Evolutionary conservation across 768 basidiomycete species (phyloP).

Genomic region (Bullera alba): DNA sequence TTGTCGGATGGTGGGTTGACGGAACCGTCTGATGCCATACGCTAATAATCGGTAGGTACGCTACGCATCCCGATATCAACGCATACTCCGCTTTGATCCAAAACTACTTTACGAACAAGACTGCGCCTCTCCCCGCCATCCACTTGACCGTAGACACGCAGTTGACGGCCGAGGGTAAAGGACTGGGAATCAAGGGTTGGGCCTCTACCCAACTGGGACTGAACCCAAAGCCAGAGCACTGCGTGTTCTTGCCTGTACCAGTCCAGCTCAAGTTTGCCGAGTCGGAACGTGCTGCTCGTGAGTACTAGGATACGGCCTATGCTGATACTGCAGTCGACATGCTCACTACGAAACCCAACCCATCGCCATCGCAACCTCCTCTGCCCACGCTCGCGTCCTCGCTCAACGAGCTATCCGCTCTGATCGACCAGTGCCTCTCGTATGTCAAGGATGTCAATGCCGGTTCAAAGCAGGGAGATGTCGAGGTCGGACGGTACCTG

Average conservation of each 20-base stretch:
- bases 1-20: constrained; percentile 83
- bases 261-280: constrained; percentile 75
- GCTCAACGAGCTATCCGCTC: constrained; percentile 60
- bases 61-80: constrained; percentile 82
- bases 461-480: constrained; percentile 71
- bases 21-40: neutral
- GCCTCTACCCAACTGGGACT: constrained; percentile 84
- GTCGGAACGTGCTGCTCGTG: constrained; percentile 76
- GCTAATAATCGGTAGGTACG: constrained; percentile 58
- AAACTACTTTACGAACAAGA: constrained; percentile 94
- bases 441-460: constrained; percentile 71
- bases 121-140: constrained; percentile 76
- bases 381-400: constrained; percentile 71
- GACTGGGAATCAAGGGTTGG: constrained; percentile 76
- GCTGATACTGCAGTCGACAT: constrained; percentile 63
- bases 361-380: constrained; percentile 52
- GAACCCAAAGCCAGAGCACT: constrained; percentile 84
- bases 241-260: constrained; percentile 88
- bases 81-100: constrained; percentile 95
- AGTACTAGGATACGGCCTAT: constrained; percentile 42
- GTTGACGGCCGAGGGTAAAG: constrained; percentile 47
- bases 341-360: constrained; percentile 47
- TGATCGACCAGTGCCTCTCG: constrained; percentile 75
- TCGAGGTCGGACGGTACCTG: constrained; percentile 80
- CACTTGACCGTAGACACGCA: constrained; percentile 88